Percentiles rank a stretch among this genome's conserved stretches.
phyloP scores from a whole-genome alignment of 2,329 filamentous ascomycete species.

The Camillea tinctor region DNA sequence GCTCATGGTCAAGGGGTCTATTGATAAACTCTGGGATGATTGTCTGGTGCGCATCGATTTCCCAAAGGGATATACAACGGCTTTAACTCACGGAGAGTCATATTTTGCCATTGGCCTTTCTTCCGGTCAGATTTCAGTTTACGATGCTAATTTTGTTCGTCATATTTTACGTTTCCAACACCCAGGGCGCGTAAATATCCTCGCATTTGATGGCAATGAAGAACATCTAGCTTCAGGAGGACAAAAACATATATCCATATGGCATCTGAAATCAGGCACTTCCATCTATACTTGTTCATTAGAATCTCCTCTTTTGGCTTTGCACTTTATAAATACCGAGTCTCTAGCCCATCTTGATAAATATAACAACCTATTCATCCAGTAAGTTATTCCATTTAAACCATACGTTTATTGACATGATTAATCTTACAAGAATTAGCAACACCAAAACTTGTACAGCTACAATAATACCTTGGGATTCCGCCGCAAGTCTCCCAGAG shows the following conservation, averaged over 20 bases:
- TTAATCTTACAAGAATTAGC: conserved; percentile 6
- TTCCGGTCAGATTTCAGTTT: conserved; percentile 31
- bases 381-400: not conserved
- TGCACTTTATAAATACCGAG: conserved; percentile 5
- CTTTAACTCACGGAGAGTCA: conserved; percentile 25
- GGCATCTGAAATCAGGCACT: conserved; percentile 7
- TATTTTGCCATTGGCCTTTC: conserved; percentile 32
- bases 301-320: conserved; percentile 7
- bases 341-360: not conserved
- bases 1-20: conserved; percentile 7
- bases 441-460: conserved; percentile 9
- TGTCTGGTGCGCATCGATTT: conserved; percentile 33
- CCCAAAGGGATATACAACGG: conserved; percentile 20
- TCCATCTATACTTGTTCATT: conserved; percentile 9
- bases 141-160: conserved; percentile 26
- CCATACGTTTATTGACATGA: not conserved
- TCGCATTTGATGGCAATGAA: conserved; percentile 28
- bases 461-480: conserved; percentile 10
- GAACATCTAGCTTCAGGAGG: conserved; percentile 11
- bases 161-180: conserved; percentile 20
- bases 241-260: conserved; percentile 10
- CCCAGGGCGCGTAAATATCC: conserved; percentile 23
- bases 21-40: conserved; percentile 32
- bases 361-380: not conserved
- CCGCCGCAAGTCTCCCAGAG: conserved; percentile 8